These are phyloP conservation scores for Populus hybrid DNA, from an alignment of 441 rosid species.

Conservation along the genomic window DNA sequence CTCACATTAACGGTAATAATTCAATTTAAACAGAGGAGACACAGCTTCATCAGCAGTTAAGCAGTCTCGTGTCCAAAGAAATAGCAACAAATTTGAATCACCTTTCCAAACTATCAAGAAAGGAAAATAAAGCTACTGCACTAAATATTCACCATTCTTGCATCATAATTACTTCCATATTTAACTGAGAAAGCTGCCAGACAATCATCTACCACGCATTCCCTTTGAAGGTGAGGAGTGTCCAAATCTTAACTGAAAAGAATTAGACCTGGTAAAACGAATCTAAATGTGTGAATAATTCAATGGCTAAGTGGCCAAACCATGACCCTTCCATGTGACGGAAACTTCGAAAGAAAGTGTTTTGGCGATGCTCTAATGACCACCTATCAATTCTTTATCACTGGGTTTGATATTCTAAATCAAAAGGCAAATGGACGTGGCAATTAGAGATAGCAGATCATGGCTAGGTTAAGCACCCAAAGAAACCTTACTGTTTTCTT, in stretches of 20 bases:
- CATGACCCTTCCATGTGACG: slow-evolving; percentile 1
- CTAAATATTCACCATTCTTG: background rate
- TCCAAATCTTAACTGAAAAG: background rate
- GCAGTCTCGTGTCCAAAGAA: background rate
- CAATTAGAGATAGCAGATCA: background rate
- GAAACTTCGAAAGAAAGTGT: background rate
- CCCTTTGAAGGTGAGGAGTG: too few species aligned
- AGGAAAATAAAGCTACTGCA: background rate
- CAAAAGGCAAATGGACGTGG: slow-evolving; percentile 7
- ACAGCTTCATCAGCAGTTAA: background rate
- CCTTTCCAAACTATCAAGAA: background rate
- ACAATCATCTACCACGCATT: background rate
- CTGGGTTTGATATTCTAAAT: background rate
- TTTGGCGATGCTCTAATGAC: background rate
- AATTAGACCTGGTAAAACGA: background rate
- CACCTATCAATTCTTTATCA: background rate
- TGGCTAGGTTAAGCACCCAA: background rate
- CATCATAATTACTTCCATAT: background rate
- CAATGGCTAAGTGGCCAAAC: background rate
- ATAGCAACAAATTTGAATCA: background rate
- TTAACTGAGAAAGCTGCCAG: background rate
- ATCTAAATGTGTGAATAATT: background rate
- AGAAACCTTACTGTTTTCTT: background rate
- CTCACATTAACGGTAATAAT: background rate
- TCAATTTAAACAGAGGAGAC: background rate